Base-by-base conservation (phyloP, 2,329 filamentous ascomycete species). In the Clonostachys rosea region DNA sequence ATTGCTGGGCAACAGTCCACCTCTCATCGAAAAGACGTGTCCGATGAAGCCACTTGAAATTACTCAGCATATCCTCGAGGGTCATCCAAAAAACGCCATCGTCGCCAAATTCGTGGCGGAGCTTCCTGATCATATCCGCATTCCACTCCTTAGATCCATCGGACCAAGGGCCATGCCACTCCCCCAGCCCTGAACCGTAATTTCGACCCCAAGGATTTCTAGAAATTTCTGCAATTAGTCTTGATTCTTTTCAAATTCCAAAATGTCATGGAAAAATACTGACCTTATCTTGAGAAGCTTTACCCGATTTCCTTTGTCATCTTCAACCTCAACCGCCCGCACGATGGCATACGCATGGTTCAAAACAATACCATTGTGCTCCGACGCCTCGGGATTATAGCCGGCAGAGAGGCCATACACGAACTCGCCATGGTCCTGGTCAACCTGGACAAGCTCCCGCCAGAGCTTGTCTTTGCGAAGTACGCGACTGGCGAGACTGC, bases 61-160 rank as follows among this genome's bases (percentile, higher is more conserved):
- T 71, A n/a, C 67, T 62, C 2, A 75, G 63, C 52, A 75, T 62
- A 50, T 75, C 71, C 30, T 61, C 55, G 52, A 66, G 73, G 6
- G 65, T 59, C 64, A 73, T 74, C 71, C 71, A 72, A 51, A 72
- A 73, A 16, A 67, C 69, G 13, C 84, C 84, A 53, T 87, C 83
- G 52, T 88, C 81, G 18, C 83, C 84, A 53, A 87, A 87, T 43
- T 76, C 78, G 59, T 88, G 82, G 24, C 76, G 70, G 3, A 89
- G 69, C 51, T 80, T 78, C 50, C 78, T 65, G 68, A 89, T 83
- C 84, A 84, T 87, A 56, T 87, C 79, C 0, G 84, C 70, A 2
- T 83, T 89, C 86, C 86, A 90, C 59, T 89, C 79, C 53, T 84
- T 81, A 6, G 82, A 86, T 1, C 86, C 86, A 59, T 89, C 86